Evolutionary conservation across 768 basidiomycete genomes (phyloP), one percentile per base, ranked within the genome.

Genomic region (Kondoa malvinella): DNA sequence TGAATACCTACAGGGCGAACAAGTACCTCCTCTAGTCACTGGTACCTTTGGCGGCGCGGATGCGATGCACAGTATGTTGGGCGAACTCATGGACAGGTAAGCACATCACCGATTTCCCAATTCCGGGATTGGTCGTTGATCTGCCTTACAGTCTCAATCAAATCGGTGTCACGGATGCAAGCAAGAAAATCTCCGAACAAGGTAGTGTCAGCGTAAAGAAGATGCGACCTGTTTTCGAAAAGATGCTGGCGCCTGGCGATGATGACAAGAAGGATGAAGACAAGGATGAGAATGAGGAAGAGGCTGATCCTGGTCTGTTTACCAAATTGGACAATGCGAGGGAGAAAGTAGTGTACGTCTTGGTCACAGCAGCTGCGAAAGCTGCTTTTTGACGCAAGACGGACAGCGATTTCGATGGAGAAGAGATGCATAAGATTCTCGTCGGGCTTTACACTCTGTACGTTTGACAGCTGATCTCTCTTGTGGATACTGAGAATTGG

Each of bases 11-110:
- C 12, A 26, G 27, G 62, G 62, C 62, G 62, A 63, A 29, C 3
- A 12, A 32, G 62, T 63, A 17, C 62, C 62, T 14, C 62, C 62
- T 4, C 25, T 63, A 14, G 25, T 63, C 25, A 63, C 62, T 4
- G 58, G 58, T 14, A 60, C 58, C 14, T 60, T 60, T 60, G 58
- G 58, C 8, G 58, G 58, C 8, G 30, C 25, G 4, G 58, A 60
- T 31, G 58, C 58, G 25, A 60, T 60, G 58, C 58, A 60, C 58
- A 8, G 8, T 4, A 60, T 60, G 58, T 66, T 72, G 68, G 78
- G 78, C 17, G 78, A 79, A 67, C 77, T 76, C 1, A 77, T 77
- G 78, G 87, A 87, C 72, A 69, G 85, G 74, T n/a, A n/a, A n/a
- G n/a, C n/a, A n/a, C n/a, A n/a, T n/a, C n/a, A n/a, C n/a, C n/a